Evolutionary conservation across 768 basidiomycete genomes (phyloP).

Genomic region (Punctularia strigosozonata): DNA sequence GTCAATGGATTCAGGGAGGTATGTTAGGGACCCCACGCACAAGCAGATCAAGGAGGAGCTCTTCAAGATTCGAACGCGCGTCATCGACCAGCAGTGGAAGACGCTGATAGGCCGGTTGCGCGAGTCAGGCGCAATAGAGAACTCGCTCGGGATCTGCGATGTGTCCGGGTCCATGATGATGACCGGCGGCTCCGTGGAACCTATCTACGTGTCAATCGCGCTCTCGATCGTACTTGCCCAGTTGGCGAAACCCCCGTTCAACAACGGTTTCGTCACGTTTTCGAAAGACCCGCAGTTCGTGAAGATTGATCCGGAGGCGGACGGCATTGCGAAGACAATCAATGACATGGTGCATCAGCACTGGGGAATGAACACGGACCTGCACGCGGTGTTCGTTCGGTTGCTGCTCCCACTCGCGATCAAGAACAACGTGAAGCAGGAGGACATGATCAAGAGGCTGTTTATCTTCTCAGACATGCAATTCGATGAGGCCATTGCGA

Average conservation of each 20-base stretch:
- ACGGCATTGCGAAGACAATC: conserved; percentile 26
- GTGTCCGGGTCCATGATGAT: conserved; percentile 60
- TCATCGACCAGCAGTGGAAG: conserved; percentile 59
- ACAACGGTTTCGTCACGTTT: conserved; percentile 60
- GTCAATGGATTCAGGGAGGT: not conserved
- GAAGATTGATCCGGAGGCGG: conserved; percentile 28
- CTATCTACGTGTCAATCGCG: conserved; percentile 51
- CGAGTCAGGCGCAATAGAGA: conserved; percentile 46
- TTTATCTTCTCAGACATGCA: conserved; percentile 79
- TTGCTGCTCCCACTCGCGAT: conserved; percentile 53
- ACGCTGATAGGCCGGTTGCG: conserved; percentile 39
- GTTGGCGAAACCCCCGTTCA: conserved; percentile 53
- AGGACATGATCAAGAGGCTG: conserved; percentile 65
- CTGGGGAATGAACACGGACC: conserved; percentile 54
- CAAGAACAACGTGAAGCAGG: conserved; percentile 40
- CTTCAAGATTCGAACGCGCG: conserved; percentile 23
- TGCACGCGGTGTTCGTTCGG: conserved; percentile 47
- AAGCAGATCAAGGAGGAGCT: conserved; percentile 15
- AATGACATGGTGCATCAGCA: conserved; percentile 18
- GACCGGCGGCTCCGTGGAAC: conserved; percentile 11
- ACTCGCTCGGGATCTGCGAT: conserved; percentile 58
- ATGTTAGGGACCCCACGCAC: not conserved
- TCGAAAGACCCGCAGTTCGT: conserved; percentile 38
- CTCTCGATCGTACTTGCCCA: conserved; percentile 56
- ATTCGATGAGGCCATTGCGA: conserved; percentile 34